A percentile compares a stretch with the other conserved stretches of the same genome.
Evolutionary conservation across 73 alveolate genomes (phyloP).

Genomic region (Paramecium caudatum): DNA sequence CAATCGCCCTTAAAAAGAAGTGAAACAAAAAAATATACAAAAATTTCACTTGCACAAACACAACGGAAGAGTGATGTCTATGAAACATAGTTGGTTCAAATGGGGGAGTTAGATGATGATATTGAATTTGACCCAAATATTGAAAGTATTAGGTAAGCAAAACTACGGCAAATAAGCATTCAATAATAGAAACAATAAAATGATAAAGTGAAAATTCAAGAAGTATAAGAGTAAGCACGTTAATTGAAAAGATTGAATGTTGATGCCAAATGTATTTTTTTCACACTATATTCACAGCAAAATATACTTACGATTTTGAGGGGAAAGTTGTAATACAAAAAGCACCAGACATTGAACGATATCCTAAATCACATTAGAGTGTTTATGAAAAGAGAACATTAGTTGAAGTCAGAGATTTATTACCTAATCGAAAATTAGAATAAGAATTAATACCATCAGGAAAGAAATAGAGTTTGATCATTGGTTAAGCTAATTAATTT

Average conservation of each 20-base stretch:
- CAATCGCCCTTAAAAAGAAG: too few species aligned
- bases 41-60: too few species aligned
- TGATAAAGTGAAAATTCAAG: constrained; percentile 39
- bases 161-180: constrained; percentile 21
- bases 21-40: too few species aligned
- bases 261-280: constrained; percentile 48
- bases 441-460: neutral
- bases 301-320: constrained; percentile 63
- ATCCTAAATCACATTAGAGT: constrained; percentile 41
- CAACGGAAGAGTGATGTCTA: too few species aligned
- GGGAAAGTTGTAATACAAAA: constrained; percentile 58
- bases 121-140: constrained; percentile 10
- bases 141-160: constrained; percentile 59
- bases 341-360: constrained; percentile 64
- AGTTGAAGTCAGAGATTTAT: constrained; percentile 49
- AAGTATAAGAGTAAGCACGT: constrained; percentile 50
- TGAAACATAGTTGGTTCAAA: neutral
- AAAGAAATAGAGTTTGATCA: neutral
- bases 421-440: constrained; percentile 23
- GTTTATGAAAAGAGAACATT: constrained; percentile 22
- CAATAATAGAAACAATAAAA: neutral
- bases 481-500: neutral
- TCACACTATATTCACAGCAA: constrained; percentile 16
- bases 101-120: constrained; percentile 30
- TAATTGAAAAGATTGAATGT: constrained; percentile 59